Base-by-base conservation (phyloP, 768 basidiomycete genomes). In the Tubosaeta brunneosetosa region DNA sequence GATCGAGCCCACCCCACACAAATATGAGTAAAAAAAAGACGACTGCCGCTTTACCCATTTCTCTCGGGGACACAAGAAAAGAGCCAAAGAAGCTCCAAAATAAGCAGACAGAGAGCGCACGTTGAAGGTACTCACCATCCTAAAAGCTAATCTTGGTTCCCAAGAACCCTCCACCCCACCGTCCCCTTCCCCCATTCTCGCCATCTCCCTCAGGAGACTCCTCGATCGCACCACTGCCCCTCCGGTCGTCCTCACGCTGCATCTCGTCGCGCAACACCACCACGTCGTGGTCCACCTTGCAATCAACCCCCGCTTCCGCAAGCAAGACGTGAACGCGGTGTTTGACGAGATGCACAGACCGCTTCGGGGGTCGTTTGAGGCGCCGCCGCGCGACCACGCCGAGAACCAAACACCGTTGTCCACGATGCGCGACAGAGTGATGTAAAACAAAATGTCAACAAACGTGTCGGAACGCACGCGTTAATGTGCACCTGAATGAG, bases 311-410 rank as follows among this genome's bases (percentile, higher is more conserved):
- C 8, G 80, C 80, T 63, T 92, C 86, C 0, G 92, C 90, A 52
- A 97, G 86, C 16, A 89, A 84, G 38, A 94, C 87, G 44, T 89
- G 88, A 1, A 78, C 79, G 55, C 90, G 88, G 58, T 92, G 85
- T 31, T 85, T 86, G 26, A 89, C 80, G 31, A 91, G 83, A 67
- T 91, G 88, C 0, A 90, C 89, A 4, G 83, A 80, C 44, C 85
- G 86, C 50, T 83, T 82, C 12, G 93, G 84, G 19, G 93, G 91
- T 3, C 91, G 84, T 69, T 91, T 91, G 67, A 97, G 84, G 12
- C 94, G 79, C 48, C 93, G 84, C 49, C 94, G 90, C 5, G 94
- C 91, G 49, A 95, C 92, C 94, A 97, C 95, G 50, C 97, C 93
- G 0, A 94, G 94, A 0, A 95, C 94, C 14, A 91, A 91, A 55